Evolutionary conservation across 2,329 filamentous ascomycete species (phyloP), one percentile per base, ranked within the genome.

Genomic region (Chaetomium olivaceum): DNA sequence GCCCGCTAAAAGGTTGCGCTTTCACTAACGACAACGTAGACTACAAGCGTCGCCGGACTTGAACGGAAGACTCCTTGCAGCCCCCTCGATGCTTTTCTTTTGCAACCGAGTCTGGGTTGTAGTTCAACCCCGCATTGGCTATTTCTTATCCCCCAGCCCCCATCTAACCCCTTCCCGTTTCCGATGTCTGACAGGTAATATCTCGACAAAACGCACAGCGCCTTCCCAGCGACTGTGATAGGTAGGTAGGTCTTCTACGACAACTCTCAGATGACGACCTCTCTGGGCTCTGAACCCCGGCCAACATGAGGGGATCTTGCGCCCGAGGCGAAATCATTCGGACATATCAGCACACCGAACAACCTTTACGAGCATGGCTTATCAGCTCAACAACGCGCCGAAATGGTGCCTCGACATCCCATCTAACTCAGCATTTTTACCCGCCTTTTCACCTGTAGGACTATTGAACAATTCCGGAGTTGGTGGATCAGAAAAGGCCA

Each of bases 1-100:
- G 31, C 36, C 36, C 11, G 12, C 7, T 16, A 59, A 66, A 27
- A 27, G 51, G 36, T 27, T 54, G 31, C 64, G 54, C 27, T 16
- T 60, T 33, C 36, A 55, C 64, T 69, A 21, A 70, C 52, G 50
- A 31, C 5, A 43, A 23, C 11, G 16, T 61, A 73, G 71, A 72
- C 63, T 39, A 72, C 72, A 73, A 73, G 72, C 72, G 72, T 72
- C 72, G 71, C 71, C 72, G 72, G 67, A 73, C 69, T 67, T 73
- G 65, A 72, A 62, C 54, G 64, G 62, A 61, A 33, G 66, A 56
- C 58, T 69, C 64, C 16, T 21, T 46, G 58, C 65, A 68, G 60
- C 56, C n/a, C 46, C 31, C 48, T 43, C 6, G 43, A 31, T 19
- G 36, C 6, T 33, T 57, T 57, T 50, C 23, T 57, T 36, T 39